Conservation (phyloP, 495 filamentous ascomycete genomes). For the Xylaria flabelliformis region DNA sequence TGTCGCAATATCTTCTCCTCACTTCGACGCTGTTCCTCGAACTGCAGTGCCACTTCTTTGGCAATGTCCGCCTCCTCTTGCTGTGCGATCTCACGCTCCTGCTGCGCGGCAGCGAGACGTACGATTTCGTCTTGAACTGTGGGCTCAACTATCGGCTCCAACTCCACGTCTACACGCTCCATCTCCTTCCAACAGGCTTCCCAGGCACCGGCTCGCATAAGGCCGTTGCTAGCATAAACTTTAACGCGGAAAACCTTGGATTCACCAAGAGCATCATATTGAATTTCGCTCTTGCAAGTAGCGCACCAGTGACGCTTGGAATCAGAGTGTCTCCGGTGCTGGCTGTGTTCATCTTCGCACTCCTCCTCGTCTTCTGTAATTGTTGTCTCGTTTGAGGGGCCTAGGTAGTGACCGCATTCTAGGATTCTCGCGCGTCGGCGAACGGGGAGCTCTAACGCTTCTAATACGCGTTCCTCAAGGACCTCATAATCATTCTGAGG, state of each 20-base stretch:
- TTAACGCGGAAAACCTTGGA: slow-evolving; percentile 79
- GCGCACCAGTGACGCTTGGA: slow-evolving; percentile 64
- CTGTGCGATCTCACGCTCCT: slow-evolving; percentile 42
- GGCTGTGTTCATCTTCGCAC: slow-evolving; percentile 52
- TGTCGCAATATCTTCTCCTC: slow-evolving; percentile 14
- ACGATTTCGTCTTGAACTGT: slow-evolving; percentile 53
- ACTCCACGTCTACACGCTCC: slow-evolving; percentile 94
- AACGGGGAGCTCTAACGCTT: slow-evolving; percentile 78
- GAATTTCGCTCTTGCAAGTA: slow-evolving; percentile 62
- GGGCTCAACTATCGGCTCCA: slow-evolving; percentile 66
- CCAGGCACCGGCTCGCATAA: slow-evolving; percentile 93
- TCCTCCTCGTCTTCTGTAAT: slow-evolving; percentile 57
- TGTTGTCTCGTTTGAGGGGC: slow-evolving; percentile 50
- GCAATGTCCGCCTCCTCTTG: slow-evolving; percentile 39
- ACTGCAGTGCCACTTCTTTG: slow-evolving; percentile 39
- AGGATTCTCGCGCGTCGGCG: slow-evolving; percentile 67
- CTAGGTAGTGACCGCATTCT: slow-evolving; percentile 79
- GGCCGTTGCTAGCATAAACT: slow-evolving; percentile 90
- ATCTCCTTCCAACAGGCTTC: slow-evolving; percentile 93
- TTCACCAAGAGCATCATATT: slow-evolving; percentile 49
- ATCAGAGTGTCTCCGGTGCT: slow-evolving; percentile 38
- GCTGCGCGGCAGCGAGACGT: slow-evolving; percentile 44
- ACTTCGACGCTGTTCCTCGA: slow-evolving; percentile 31
- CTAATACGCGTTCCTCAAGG: slow-evolving; percentile 89
- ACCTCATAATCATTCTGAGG: slow-evolving; percentile 90